These are phyloP conservation scores for Claviceps humidiphila DNA, from an alignment of 2,329 filamentous ascomycete genomes.

Conservation along the genomic window DNA sequence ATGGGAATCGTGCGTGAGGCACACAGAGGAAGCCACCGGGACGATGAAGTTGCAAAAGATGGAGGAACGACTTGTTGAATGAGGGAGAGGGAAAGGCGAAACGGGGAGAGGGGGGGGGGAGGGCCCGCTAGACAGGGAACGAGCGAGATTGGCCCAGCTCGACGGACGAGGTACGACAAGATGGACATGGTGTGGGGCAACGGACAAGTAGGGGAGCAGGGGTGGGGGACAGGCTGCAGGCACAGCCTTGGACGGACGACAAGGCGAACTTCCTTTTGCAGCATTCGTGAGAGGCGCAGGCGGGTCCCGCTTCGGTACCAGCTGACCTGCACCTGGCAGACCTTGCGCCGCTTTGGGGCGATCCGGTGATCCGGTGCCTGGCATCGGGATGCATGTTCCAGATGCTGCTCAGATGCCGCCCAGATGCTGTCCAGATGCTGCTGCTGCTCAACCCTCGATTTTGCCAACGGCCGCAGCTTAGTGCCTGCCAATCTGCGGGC, in stretches of 20 bases:
- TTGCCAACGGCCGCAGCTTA: background rate
- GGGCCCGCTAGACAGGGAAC: constrained; percentile 5
- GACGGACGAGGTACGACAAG: constrained; percentile 1
- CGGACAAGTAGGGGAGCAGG: background rate
- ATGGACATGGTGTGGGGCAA: background rate
- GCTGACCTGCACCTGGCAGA: background rate
- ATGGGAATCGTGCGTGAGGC: constrained; percentile 5
- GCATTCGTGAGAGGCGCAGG: background rate
- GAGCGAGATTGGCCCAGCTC: constrained; percentile 5
- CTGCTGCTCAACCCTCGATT: background rate
- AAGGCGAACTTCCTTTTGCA: background rate
- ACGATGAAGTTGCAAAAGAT: constrained; percentile 5
- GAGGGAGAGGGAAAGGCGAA: constrained; percentile 8
- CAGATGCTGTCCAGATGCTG: too few relatives aligned
- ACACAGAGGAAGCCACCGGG: constrained; percentile 2
- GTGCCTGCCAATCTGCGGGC: background rate
- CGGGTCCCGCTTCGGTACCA: background rate
- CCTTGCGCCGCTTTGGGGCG: background rate
- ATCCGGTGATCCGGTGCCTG: background rate
- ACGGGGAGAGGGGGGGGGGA: constrained; percentile 4
- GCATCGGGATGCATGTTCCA: background rate
- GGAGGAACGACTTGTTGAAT: constrained; percentile 3
- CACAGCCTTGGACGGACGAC: background rate
- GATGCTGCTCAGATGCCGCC: background rate
- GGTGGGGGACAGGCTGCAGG: background rate